Evolutionary conservation across 805 yeast species (phyloP).

Genomic region (Ogataea methylovora): DNA sequence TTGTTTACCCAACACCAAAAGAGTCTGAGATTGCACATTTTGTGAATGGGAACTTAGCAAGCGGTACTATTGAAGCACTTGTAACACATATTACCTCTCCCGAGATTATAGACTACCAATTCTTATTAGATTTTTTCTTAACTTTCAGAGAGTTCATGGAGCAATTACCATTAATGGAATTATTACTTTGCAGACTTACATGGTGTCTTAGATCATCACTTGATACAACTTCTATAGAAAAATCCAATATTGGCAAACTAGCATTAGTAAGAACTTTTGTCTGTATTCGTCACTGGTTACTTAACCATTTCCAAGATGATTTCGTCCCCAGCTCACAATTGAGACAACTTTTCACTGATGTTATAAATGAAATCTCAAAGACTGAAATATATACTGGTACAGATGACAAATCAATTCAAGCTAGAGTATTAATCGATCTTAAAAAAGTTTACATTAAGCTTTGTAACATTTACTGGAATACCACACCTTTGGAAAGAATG

Average conservation of each 20-base stretch:
- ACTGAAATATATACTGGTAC: conserved; percentile 11
- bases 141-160: conserved; percentile 69
- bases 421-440: conserved; percentile 23
- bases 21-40: conserved; percentile 25
- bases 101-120: conserved; percentile 64
- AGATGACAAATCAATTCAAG: conserved; percentile 7
- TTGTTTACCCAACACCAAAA: conserved; percentile 25
- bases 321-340: conserved; percentile 49
- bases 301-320: conserved; percentile 83
- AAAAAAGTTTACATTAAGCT: conserved; percentile 25
- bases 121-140: conserved; percentile 79
- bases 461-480: conserved; percentile 26
- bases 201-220: conserved; percentile 51
- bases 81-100: conserved; percentile 65
- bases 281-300: conserved; percentile 79
- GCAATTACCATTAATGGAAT: conserved; percentile 48
- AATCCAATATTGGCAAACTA: conserved; percentile 46
- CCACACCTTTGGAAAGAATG: conserved; percentile 16
- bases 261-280: conserved; percentile 80
- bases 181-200: conserved; percentile 55
- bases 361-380: conserved; percentile 32
- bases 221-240: background rate
- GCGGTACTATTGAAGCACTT: conserved; percentile 32
- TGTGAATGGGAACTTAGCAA: conserved; percentile 6
- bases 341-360: conserved; percentile 34